A percentile compares a stretch with the other conserved stretches of the same genome.
These are phyloP conservation scores for Penicillium sp. DNA, from an alignment of 2,329 filamentous ascomycete genomes.

Conservation along the genomic window DNA sequence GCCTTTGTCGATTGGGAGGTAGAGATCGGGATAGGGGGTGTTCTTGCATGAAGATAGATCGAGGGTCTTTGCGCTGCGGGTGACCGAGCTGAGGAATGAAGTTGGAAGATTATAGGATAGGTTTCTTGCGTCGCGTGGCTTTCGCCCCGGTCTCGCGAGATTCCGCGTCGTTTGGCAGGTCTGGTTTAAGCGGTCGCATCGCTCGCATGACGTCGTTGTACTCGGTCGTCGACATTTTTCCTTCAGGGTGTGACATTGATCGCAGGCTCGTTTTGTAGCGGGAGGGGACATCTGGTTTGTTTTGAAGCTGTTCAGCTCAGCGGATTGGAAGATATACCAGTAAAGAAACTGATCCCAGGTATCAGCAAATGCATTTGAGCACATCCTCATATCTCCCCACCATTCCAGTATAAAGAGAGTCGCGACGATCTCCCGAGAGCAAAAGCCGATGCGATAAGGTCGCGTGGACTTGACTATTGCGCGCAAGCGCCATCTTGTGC, in stretches of 20 bases:
- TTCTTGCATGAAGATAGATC: background rate
- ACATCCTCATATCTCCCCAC: too few species aligned
- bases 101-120: conserved; percentile 12
- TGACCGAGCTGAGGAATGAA: background rate
- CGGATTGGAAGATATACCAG: background rate
- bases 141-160: conserved; percentile 8
- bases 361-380: background rate
- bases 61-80: background rate
- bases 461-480: background rate
- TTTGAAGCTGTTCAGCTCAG: background rate
- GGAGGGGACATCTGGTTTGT: background rate
- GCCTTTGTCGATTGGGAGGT: background rate
- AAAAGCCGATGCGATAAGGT: background rate
- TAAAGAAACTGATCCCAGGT: background rate
- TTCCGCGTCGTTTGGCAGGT: conserved; percentile 7
- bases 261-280: conserved; percentile 10
- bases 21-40: too few species aligned
- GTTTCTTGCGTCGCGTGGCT: conserved; percentile 4
- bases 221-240: conserved; percentile 14
- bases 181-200: conserved; percentile 9
- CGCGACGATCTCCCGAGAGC: background rate
- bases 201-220: conserved; percentile 5
- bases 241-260: conserved; percentile 14
- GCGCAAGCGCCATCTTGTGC: background rate
- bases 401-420: too few species aligned